phyloP scores from a whole-genome alignment of 495 filamentous ascomycete species.

The Penicillium flavigenum region DNA sequence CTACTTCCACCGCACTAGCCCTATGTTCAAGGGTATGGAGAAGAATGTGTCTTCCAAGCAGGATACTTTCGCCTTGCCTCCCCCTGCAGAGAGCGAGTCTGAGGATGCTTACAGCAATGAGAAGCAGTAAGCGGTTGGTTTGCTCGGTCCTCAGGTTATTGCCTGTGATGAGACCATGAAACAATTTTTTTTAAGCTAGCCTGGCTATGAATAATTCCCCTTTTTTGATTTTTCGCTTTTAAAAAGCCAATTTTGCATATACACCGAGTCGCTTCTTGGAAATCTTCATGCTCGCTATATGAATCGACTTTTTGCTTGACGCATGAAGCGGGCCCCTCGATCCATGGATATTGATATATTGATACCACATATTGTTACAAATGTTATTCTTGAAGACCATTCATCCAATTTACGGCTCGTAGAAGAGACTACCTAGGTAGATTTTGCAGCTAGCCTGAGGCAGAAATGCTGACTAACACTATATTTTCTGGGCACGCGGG shows the following conservation, averaged over 20 bases:
- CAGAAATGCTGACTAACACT: not conserved
- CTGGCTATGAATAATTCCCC: conserved; percentile 4
- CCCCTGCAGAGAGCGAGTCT: conserved; percentile 37
- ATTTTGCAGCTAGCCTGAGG: not conserved
- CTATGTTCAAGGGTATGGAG: conserved; percentile 51
- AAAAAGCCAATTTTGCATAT: conserved; percentile 17
- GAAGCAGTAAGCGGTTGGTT: conserved; percentile 15
- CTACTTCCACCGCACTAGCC: conserved; percentile 52
- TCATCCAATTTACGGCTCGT: not conserved
- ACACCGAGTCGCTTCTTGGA: conserved; percentile 5
- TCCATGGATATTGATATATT: conserved; percentile 23
- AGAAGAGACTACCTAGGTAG: too few species aligned
- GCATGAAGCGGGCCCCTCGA: conserved; percentile 18
- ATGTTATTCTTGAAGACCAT: not conserved
- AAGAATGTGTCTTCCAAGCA: conserved; percentile 32
- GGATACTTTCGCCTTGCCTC: conserved; percentile 43
- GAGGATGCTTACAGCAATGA: conserved; percentile 24
- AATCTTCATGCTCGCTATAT: conserved; percentile 2
- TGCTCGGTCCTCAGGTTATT: not conserved
- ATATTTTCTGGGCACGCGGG: not conserved
- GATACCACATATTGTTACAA: conserved; percentile 18
- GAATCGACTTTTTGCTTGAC: conserved; percentile 12
- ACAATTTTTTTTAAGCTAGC: not conserved
- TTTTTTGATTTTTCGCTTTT: conserved; percentile 11
- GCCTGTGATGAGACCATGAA: not conserved